Percentiles rank a stretch among this genome's conserved stretches.
Evolutionary conservation across 345 rosid species (phyloP).

Genomic region (Gossypium mustelinum): DNA sequence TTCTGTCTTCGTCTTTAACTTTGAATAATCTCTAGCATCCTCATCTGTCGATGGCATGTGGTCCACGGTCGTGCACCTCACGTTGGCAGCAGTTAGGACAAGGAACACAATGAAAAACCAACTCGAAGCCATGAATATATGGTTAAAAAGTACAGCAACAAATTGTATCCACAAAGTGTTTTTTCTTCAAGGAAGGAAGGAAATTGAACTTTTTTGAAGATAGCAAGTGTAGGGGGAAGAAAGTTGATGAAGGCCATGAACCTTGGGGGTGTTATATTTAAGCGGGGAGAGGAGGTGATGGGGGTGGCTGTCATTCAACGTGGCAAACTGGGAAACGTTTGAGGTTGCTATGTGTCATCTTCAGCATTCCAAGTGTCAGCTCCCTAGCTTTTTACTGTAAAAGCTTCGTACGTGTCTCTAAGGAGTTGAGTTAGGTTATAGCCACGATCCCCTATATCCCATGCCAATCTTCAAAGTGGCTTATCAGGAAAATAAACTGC

Average conservation of each 20-base stretch:
- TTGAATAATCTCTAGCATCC: conserved; percentile 14
- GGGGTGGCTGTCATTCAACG: conserved; percentile 1
- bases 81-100: conserved; percentile 1
- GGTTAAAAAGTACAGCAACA: background rate
- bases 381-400: background rate
- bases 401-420: background rate
- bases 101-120: conserved; percentile 15
- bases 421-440: background rate
- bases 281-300: background rate
- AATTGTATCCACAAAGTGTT: too few species aligned
- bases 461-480: background rate
- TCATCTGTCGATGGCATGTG: conserved; percentile 21
- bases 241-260: background rate
- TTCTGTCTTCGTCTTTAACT: background rate
- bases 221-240: background rate
- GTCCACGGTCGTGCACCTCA: conserved; percentile 21
- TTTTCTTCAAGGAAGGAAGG: background rate
- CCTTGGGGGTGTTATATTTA: background rate
- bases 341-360: conserved; percentile 6
- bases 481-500: background rate
- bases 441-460: background rate
- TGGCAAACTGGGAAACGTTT: conserved; percentile 11
- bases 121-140: conserved; percentile 10
- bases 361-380: conserved; percentile 16
- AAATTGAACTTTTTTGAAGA: background rate